phyloP scores from a whole-genome alignment of 2,329 filamentous ascomycete genomes.

The Fusarium sp. region DNA sequence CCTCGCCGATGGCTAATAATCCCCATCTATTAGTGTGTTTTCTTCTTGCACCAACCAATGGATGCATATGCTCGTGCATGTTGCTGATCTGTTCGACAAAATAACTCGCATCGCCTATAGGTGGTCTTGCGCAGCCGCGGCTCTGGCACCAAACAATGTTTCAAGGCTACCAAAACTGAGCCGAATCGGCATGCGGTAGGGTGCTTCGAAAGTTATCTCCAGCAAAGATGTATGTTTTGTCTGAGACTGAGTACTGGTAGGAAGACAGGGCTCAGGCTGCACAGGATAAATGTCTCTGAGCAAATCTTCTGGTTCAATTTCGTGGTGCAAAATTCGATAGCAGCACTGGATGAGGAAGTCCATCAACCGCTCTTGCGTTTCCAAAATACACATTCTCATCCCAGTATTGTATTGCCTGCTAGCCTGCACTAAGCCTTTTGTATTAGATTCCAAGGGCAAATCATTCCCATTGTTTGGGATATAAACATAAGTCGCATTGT shows the following conservation, averaged over 20 bases:
- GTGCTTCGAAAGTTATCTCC: rapidly evolving
- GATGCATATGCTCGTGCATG: neutral
- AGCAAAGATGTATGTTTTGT: rapidly evolving
- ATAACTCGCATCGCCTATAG: neutral
- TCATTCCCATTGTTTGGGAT: no score
- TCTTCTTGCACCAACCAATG: neutral
- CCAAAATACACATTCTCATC: no score
- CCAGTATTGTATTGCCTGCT: no score
- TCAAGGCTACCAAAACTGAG: neutral
- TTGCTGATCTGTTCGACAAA: neutral
- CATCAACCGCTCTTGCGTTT: neutral
- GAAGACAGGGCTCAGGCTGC: rapidly evolving
- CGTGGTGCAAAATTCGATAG: rapidly evolving
- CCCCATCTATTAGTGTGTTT: neutral
- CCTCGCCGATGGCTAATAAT: neutral
- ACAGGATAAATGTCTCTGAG: rapidly evolving
- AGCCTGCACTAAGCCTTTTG: no score
- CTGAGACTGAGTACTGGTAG: rapidly evolving
- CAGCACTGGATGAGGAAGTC: neutral
- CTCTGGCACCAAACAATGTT: neutral
- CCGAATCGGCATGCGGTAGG: neutral
- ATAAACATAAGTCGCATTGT: no score
- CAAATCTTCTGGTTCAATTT: rapidly evolving
- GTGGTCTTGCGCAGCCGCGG: neutral
- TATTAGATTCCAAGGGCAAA: no score